These are phyloP conservation scores for Elsinoe fawcettii DNA, from an alignment of 2,329 filamentous ascomycete genomes.

Conservation along the genomic window DNA sequence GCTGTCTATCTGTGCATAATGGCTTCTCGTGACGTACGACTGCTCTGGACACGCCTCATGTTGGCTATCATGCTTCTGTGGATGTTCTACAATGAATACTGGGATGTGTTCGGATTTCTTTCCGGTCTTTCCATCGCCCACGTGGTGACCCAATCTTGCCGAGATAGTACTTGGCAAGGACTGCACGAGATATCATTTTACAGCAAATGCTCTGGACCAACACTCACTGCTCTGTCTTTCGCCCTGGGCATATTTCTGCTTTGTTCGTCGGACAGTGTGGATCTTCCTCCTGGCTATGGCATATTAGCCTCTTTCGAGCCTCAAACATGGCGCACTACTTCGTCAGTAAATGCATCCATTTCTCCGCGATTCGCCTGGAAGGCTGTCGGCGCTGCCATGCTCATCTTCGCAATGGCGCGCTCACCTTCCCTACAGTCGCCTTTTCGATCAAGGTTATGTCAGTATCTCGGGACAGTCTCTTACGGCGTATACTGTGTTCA, in stretches of 20 bases:
- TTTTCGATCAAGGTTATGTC: not conserved
- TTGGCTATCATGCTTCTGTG: not conserved
- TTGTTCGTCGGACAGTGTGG: not conserved
- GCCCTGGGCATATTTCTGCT: not conserved
- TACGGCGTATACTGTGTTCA: not conserved
- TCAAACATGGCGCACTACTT: not conserved
- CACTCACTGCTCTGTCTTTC: not conserved
- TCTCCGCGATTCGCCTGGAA: not conserved
- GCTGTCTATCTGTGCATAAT: not conserved
- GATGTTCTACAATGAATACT: not conserved
- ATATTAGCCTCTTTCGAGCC: not conserved
- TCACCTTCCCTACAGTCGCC: not conserved
- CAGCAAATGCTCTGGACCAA: not conserved
- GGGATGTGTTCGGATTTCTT: not conserved
- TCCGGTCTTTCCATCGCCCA: not conserved
- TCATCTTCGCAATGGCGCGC: not conserved
- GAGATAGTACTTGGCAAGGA: not conserved
- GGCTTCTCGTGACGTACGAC: not conserved
- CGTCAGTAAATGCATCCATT: not conserved
- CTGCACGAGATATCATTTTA: not conserved
- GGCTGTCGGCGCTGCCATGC: not conserved
- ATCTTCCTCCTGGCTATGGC: not conserved
- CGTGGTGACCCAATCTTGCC: not conserved
- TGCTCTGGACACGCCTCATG: not conserved
- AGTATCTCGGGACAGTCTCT: not conserved